Evolutionary conservation across 2,329 filamentous ascomycete genomes (phyloP), one percentile per base, ranked within the genome.

Genomic region (Xylaria sp.): DNA sequence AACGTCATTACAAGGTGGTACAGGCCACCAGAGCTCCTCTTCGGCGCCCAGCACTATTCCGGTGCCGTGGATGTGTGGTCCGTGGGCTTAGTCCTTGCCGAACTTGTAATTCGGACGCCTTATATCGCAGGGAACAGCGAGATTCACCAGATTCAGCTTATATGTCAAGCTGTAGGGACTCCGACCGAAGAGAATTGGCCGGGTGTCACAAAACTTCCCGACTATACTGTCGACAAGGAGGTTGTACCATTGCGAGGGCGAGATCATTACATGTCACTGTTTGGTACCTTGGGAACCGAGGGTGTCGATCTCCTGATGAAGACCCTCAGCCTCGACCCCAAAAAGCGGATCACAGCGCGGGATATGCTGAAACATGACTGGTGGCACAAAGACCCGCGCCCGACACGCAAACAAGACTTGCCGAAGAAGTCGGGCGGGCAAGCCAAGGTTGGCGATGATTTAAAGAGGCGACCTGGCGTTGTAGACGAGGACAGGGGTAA

Each of bases 1-100:
- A 94, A 96, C 77, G 95, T 98, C 73, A 97, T 99, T 80, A 99
- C 96, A 20, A 90, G 94, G 73, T 99, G 96, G 94, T 99, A 98
- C 84, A 89, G 95, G 0, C 94, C 96, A 0, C 94, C 94, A 0
- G 96, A 99, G 84, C 88, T 99, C 25, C 90, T 98, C 72, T 98
- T 95, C 78, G 94, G 94, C 67, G 94, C 94, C 2, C 88, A 90
- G 67, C 93, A 96, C 82, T 99, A 99, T 83, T 91, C 90, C 52
- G 94, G 94, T 28, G 92, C 91, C 7, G 96, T 98, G 23, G 96
- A 99, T 79, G 86, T 99, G 68, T 99, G 96, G 95, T 94, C 92
- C 57, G 92, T 97, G 65, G 96, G 94, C 58, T 90, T 93, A 78
- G 94, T 99, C 12, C 96, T 99, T 75, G 95, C 94, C 37, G 96